Conservation (phyloP, 352 stramenopile genomes). For the Pythium biforme region DNA sequence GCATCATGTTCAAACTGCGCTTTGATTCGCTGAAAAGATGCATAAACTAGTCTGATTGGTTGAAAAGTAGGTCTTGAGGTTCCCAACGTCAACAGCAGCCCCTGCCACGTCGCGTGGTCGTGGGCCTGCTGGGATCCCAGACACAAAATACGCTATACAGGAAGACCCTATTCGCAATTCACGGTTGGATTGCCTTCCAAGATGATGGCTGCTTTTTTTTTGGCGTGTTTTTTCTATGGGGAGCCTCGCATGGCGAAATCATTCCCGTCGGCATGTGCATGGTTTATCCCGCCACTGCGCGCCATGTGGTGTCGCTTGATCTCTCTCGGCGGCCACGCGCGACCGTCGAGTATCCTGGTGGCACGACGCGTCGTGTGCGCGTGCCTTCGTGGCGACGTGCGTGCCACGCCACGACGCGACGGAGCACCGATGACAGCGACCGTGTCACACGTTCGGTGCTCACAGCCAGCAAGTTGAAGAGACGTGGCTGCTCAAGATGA, state of each 20-base stretch:
- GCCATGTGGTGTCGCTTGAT: too few species aligned
- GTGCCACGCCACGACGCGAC: too few species aligned
- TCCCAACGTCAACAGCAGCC: slow-evolving; percentile 3
- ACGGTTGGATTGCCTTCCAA: neutral
- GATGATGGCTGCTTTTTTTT: neutral
- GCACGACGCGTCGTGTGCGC: neutral
- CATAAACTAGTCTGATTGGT: neutral
- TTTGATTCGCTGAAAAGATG: slow-evolving; percentile 7
- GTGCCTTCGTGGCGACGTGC: too few species aligned
- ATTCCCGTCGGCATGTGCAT: too few species aligned
- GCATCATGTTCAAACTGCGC: slow-evolving; percentile 11
- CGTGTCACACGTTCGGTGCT: too few species aligned
- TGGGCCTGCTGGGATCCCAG: slow-evolving; percentile 1
- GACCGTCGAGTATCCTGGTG: too few species aligned
- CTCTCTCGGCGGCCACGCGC: too few species aligned
- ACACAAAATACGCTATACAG: slow-evolving; percentile 6
- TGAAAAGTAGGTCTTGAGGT: slow-evolving; percentile 9
- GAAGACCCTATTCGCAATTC: too few species aligned
- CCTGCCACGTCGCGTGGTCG: slow-evolving; percentile 2
- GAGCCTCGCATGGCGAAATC: neutral
- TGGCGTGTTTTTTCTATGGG: neutral
- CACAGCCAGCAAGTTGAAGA: too few species aligned
- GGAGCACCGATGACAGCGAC: neutral
- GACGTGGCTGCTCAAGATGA: too few species aligned
- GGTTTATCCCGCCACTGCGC: neutral